Evolutionary conservation across 306 rosid genomes (phyloP).

Genomic region (Oemleria cerasiformis): DNA sequence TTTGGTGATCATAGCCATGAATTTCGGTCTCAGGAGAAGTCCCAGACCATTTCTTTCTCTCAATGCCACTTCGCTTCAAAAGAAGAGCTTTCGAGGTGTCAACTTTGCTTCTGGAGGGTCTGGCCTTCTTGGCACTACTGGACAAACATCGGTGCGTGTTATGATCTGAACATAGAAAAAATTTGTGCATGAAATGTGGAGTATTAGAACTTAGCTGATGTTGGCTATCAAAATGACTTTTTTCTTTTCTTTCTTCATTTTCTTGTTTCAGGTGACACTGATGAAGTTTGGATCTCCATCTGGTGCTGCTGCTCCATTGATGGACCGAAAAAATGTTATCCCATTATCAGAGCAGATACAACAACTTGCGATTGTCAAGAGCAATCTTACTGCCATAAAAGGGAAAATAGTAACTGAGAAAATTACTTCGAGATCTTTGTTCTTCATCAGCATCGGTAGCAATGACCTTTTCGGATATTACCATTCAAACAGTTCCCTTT

Average conservation of each 20-base stretch:
- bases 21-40: slow-evolving; percentile 22
- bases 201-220: too few species aligned
- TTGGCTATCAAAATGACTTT: background rate
- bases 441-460: slow-evolving; percentile 31
- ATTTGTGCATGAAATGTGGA: background rate
- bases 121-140: slow-evolving; percentile 28
- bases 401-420: slow-evolving; percentile 10
- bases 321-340: slow-evolving; percentile 7
- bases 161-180: background rate
- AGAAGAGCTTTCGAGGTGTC: slow-evolving; percentile 11
- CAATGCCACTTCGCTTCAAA: slow-evolving; percentile 2
- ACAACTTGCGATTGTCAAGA: slow-evolving; percentile 13
- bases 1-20: slow-evolving; percentile 15
- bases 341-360: slow-evolving; percentile 23
- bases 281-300: slow-evolving; percentile 8
- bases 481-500: slow-evolving; percentile 15
- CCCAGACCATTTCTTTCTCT: slow-evolving; percentile 26
- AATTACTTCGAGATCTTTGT: slow-evolving; percentile 17
- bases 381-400: slow-evolving; percentile 3
- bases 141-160: slow-evolving; percentile 15
- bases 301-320: background rate
- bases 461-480: slow-evolving; percentile 27
- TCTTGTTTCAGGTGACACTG: slow-evolving; percentile 4
- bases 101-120: slow-evolving; percentile 39
- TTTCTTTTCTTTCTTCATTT: background rate